phyloP scores from a whole-genome alignment of 768 basidiomycete genomes.

The Phlegmacium glaucopus region DNA sequence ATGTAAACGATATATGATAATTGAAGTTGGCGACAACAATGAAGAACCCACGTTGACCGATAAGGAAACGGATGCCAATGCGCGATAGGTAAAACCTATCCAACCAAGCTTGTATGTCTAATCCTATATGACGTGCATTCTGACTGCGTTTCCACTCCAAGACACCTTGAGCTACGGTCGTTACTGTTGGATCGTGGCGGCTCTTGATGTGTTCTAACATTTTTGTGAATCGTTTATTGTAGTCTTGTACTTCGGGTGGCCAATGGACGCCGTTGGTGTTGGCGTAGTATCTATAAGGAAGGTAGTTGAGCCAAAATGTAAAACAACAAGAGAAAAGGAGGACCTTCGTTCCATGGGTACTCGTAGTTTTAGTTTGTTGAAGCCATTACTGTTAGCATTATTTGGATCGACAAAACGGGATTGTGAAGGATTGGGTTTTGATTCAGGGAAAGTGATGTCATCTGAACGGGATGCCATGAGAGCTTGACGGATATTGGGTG shows the following conservation, averaged over 20 bases:
- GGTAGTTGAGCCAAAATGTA: slow-evolving; percentile 3
- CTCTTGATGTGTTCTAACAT: slow-evolving; percentile 85
- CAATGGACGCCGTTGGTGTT: slow-evolving; percentile 66
- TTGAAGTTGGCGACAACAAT: slow-evolving; percentile 1
- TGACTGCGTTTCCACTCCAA: slow-evolving; percentile 89
- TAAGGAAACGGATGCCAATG: slow-evolving; percentile 94
- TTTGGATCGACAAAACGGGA: slow-evolving; percentile 33
- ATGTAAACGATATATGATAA: slow-evolving; percentile 3
- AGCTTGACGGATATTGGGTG: slow-evolving; percentile 64
- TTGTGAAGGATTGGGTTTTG: slow-evolving; percentile 77
- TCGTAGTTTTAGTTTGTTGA: slow-evolving; percentile 61
- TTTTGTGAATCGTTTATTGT: slow-evolving; percentile 89
- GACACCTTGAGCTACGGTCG: slow-evolving; percentile 94
- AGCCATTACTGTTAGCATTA: slow-evolving; percentile 41
- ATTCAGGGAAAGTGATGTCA: slow-evolving; percentile 58
- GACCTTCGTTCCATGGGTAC: slow-evolving; percentile 86
- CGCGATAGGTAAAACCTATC: slow-evolving; percentile 97
- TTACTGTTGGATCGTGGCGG: slow-evolving; percentile 96
- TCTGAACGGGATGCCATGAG: slow-evolving; percentile 48
- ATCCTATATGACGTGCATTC: slow-evolving; percentile 67
- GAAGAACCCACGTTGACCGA: slow-evolving; percentile 79
- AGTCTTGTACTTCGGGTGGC: slow-evolving; percentile 93
- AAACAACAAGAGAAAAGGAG: slow-evolving; percentile 15
- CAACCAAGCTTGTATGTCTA: slow-evolving; percentile 92
- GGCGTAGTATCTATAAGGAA: slow-evolving; percentile 72